Conservation (phyloP, 2,329 filamentous ascomycete genomes). For the Zopfia rhizophila region DNA sequence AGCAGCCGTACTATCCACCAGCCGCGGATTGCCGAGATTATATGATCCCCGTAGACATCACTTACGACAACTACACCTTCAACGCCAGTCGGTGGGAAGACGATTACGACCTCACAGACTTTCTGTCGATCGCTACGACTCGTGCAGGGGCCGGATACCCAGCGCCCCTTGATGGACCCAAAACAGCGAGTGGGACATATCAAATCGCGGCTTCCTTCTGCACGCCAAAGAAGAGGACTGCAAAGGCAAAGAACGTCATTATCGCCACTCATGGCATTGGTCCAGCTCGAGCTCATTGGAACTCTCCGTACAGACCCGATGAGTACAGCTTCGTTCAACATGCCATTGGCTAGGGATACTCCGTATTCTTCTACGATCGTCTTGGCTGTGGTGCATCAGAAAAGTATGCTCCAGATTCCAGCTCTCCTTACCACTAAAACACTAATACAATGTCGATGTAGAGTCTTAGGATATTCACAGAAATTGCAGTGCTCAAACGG, state of each 20-base stretch:
- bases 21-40: conserved; percentile 17
- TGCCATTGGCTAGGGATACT: conserved; percentile 42
- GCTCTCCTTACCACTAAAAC: no score
- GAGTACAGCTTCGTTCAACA: conserved; percentile 50
- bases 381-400: conserved; percentile 45
- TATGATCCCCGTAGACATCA: conserved; percentile 15
- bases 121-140: conserved; percentile 9
- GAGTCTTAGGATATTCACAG: no score
- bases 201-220: conserved; percentile 27
- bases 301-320: conserved; percentile 33
- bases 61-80: conserved; percentile 12
- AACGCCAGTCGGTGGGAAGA: conserved; percentile 13
- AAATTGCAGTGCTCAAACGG: conserved; percentile 21
- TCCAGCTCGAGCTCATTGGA: conserved; percentile 46
- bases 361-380: conserved; percentile 51
- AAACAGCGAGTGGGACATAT: no score
- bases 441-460: no score
- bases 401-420: no score
- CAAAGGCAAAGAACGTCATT: conserved; percentile 38
- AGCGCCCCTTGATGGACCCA: conserved; percentile 4
- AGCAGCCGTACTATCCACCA: conserved; percentile 18
- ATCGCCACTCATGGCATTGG: conserved; percentile 47
- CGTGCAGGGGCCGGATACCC: conserved; percentile 1
- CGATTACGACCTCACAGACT: conserved; percentile 14
- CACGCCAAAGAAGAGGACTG: conserved; percentile 17